Conservation (phyloP, 768 basidiomycete genomes). For the Rhodotorula graminis region DNA sequence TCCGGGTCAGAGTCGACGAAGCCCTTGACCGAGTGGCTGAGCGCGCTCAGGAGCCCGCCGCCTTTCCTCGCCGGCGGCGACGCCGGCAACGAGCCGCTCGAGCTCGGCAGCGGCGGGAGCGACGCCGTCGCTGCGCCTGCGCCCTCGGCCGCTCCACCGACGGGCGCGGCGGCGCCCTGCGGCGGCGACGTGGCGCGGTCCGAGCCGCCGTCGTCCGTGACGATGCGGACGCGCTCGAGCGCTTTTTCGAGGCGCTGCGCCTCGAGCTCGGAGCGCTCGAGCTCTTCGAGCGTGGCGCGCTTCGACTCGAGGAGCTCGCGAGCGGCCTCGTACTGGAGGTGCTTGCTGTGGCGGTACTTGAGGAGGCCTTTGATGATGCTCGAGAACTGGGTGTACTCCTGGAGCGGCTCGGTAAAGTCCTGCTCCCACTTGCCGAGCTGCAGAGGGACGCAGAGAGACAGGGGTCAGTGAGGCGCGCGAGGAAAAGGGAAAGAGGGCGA, state of each 20-base stretch:
- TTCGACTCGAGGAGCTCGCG: conserved; percentile 80
- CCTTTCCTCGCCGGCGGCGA: conserved; percentile 13
- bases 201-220: conserved; percentile 32
- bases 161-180: conserved; percentile 30
- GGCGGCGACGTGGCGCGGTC: conserved; percentile 25
- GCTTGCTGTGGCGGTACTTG: conserved; percentile 93
- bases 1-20: conserved; percentile 99
- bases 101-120: conserved; percentile 19
- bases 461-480: background rate
- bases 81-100: background rate
- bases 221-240: conserved; percentile 51
- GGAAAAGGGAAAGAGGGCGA: background rate
- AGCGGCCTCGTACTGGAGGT: conserved; percentile 95
- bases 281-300: conserved; percentile 74
- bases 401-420: conserved; percentile 89
- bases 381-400: conserved; percentile 93
- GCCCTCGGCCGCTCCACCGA: conserved; percentile 23
- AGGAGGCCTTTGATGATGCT: conserved; percentile 89
- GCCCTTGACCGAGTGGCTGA: conserved; percentile 90
- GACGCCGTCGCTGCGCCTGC: background rate
- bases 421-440: conserved; percentile 91
- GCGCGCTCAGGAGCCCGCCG: conserved; percentile 73
- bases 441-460: background rate
- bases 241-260: conserved; percentile 84
- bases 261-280: conserved; percentile 89